Evolutionary conservation across 2,329 filamentous ascomycete species (phyloP).

Genomic region (Byssothecium circinans): DNA sequence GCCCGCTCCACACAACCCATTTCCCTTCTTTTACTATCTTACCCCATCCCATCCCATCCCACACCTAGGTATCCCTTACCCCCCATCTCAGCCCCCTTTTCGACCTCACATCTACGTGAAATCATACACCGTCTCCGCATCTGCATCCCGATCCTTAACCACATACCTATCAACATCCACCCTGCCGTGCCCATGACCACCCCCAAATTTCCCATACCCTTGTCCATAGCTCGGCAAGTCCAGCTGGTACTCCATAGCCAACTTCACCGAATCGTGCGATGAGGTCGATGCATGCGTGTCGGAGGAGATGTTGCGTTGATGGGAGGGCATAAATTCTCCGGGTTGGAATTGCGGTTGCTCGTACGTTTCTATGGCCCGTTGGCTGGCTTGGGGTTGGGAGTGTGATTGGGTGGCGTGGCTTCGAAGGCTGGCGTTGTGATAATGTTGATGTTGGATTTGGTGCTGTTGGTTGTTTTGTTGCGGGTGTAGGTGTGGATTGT

Average conservation of each 20-base stretch:
- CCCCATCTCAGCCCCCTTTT: not conserved
- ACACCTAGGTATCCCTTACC: not conserved
- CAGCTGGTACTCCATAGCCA: constrained; percentile 30
- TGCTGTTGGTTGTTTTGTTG: not conserved
- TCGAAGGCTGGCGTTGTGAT: not conserved
- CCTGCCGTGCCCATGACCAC: not conserved
- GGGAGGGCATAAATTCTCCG: constrained; percentile 5
- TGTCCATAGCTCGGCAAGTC: constrained; percentile 23
- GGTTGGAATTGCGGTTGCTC: not conserved
- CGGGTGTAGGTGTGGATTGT: not conserved
- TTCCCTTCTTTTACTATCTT: no score
- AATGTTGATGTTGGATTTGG: not conserved
- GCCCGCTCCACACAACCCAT: not conserved
- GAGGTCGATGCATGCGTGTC: constrained; percentile 13
- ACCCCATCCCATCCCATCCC: not conserved
- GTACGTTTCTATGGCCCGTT: not conserved
- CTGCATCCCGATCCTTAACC: not conserved
- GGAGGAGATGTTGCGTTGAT: constrained; percentile 16
- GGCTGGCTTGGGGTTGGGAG: not conserved
- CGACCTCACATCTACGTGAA: not conserved
- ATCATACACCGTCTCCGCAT: not conserved
- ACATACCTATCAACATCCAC: not conserved
- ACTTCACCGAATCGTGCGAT: constrained; percentile 20
- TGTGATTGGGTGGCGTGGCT: not conserved
- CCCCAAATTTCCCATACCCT: constrained; percentile 19